Evolutionary conservation across 2,329 filamentous ascomycete species (phyloP).

Genomic region (Epichloe amarillans): DNA sequence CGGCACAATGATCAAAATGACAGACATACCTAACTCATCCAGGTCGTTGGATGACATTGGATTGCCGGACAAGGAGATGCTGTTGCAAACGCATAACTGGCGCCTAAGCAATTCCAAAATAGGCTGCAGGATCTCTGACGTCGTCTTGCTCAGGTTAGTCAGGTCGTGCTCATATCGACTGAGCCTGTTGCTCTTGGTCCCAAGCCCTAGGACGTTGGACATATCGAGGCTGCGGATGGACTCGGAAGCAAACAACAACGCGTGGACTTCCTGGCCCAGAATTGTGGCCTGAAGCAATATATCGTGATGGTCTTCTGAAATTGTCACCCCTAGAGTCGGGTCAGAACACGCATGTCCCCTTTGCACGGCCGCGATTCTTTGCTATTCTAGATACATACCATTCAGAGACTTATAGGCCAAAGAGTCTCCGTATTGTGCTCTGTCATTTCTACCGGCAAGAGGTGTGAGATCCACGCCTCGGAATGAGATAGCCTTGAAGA

Average conservation of each 20-base stretch:
- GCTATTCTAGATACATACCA: constrained; percentile 22
- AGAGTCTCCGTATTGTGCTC: constrained; percentile 28
- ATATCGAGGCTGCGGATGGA: constrained; percentile 42
- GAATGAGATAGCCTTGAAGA: constrained; percentile 45
- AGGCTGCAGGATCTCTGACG: constrained; percentile 31
- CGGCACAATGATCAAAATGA: not conserved
- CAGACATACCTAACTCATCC: constrained; percentile 30
- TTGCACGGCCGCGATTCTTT: not conserved
- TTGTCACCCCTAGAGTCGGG: constrained; percentile 25
- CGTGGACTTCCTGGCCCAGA: constrained; percentile 42
- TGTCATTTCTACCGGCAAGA: constrained; percentile 27
- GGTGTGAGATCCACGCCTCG: constrained; percentile 35
- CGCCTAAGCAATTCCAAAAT: constrained; percentile 36
- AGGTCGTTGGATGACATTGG: constrained; percentile 31
- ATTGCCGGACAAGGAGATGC: constrained; percentile 37
- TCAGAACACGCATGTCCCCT: not conserved
- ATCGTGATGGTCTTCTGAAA: constrained; percentile 34
- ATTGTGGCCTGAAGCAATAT: constrained; percentile 35
- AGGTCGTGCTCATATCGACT: constrained; percentile 13
- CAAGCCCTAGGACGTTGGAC: constrained; percentile 26
- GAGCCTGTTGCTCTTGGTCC: constrained; percentile 10
- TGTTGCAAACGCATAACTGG: constrained; percentile 34
- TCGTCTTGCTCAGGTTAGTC: constrained; percentile 12
- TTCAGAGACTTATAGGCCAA: constrained; percentile 40
- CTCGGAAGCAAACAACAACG: constrained; percentile 40